Conservation (phyloP, 176 grass and related monocot species). For the Musa beccarii region DNA sequence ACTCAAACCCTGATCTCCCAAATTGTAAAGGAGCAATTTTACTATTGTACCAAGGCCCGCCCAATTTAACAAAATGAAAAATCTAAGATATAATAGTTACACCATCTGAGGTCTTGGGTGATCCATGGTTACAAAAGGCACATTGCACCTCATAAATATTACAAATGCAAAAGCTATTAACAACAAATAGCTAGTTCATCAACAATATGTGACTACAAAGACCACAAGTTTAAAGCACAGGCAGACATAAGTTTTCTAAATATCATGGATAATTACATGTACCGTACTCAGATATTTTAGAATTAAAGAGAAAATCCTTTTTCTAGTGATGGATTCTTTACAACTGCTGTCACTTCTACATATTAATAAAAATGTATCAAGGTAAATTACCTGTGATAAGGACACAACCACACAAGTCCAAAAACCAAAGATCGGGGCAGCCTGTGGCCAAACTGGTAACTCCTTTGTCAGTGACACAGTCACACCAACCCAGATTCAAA, state of each 20-base stretch:
- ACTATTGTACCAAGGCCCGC: too few species aligned
- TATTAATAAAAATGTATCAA: not conserved
- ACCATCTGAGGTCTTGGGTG: too few species aligned
- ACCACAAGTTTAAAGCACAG: not conserved
- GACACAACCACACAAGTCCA: conserved; percentile 15
- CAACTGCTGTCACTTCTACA: not conserved
- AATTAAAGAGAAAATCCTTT: not conserved
- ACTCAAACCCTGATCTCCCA: too few species aligned
- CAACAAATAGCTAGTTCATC: not conserved
- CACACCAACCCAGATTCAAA: conserved; percentile 18
- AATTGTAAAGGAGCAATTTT: too few species aligned
- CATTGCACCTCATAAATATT: too few species aligned
- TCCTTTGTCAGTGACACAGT: conserved; percentile 2
- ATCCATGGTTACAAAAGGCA: too few species aligned
- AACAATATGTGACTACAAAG: not conserved
- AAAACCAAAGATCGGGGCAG: conserved; percentile 8
- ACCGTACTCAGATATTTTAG: not conserved
- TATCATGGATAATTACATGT: not conserved
- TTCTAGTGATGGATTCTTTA: not conserved
- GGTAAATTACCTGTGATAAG: conserved; percentile 16
- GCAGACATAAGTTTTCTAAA: not conserved
- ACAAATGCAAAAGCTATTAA: too few species aligned
- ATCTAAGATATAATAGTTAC: too few species aligned
- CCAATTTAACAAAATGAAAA: too few species aligned
- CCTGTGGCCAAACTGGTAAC: conserved; percentile 13